Evolutionary conservation across 1,284 basidiomycete species (phyloP).

Genomic region (Naganishia liquefaciens): DNA sequence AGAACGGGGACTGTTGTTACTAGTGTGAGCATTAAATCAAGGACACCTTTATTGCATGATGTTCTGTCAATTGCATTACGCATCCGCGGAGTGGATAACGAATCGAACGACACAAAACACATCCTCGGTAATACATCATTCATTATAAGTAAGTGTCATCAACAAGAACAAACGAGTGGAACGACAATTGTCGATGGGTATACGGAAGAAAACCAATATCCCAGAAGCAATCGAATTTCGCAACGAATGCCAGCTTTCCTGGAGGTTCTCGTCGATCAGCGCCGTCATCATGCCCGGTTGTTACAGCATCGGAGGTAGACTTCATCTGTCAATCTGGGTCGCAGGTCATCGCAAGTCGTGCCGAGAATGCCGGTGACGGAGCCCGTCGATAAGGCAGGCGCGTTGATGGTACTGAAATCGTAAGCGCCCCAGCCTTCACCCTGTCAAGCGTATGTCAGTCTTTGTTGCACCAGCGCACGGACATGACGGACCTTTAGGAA

Average conservation of each 20-base stretch:
- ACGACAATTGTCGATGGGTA: background rate
- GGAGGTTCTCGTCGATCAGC: too few relatives aligned
- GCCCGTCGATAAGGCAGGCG: background rate
- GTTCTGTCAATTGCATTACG: too few relatives aligned
- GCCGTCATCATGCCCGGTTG: background rate
- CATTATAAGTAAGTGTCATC: too few relatives aligned
- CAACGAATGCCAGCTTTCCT: background rate
- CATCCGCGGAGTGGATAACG: too few relatives aligned
- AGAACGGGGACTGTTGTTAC: too few relatives aligned
- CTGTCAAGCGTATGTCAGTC: too few relatives aligned
- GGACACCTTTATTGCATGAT: too few relatives aligned
- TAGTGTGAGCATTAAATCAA: too few relatives aligned
- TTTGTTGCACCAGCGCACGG: too few relatives aligned
- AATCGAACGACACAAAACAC: too few relatives aligned
- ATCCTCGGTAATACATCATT: too few relatives aligned
- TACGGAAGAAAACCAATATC: background rate
- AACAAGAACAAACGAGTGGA: background rate
- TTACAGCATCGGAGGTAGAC: constrained; percentile 5
- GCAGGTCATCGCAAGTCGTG: background rate
- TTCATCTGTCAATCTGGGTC: background rate
- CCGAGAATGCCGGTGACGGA: constrained; percentile 1
- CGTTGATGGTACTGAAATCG: background rate
- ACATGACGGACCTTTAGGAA: background rate
- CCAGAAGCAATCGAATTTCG: background rate
- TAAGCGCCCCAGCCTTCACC: background rate